Conservation (phyloP, 2,329 filamentous ascomycete species). For the Aureobasidium uvarum region DNA sequence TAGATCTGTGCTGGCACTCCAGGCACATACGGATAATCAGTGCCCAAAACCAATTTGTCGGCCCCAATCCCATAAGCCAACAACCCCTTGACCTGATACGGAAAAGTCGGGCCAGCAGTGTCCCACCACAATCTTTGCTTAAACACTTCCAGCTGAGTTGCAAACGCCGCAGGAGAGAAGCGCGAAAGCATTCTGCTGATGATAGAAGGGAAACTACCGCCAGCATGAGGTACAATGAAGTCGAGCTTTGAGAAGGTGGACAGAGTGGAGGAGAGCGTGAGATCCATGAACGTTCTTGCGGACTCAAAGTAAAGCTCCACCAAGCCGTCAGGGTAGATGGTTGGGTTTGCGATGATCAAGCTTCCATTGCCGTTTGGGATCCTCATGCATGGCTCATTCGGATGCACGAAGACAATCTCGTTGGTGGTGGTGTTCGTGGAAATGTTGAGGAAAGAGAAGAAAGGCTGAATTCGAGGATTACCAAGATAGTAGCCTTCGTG, state of each 20-base stretch:
- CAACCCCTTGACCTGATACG: background rate
- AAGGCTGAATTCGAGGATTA: slow-evolving; percentile 44
- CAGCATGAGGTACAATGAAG: slow-evolving; percentile 52
- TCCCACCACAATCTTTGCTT: slow-evolving; percentile 9
- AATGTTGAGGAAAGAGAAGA: slow-evolving; percentile 51
- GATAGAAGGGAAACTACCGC: slow-evolving; percentile 46
- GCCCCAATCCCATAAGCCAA: background rate
- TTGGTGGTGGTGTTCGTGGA: slow-evolving; percentile 35
- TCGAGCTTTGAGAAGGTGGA: slow-evolving; percentile 48
- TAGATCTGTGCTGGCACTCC: background rate
- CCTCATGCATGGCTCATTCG: slow-evolving; percentile 48
- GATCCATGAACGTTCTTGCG: slow-evolving; percentile 49
- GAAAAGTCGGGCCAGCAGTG: slow-evolving; percentile 1
- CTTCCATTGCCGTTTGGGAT: slow-evolving; percentile 16
- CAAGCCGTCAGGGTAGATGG: slow-evolving; percentile 45
- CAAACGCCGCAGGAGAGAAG: slow-evolving; percentile 41
- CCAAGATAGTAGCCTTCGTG: slow-evolving; percentile 55
- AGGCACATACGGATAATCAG: background rate
- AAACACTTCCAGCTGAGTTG: slow-evolving; percentile 29
- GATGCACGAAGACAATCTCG: slow-evolving; percentile 56
- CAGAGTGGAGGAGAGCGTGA: slow-evolving; percentile 51
- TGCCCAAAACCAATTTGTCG: background rate
- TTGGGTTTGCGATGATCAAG: slow-evolving; percentile 30
- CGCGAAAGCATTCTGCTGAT: slow-evolving; percentile 42
- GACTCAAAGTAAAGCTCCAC: slow-evolving; percentile 57